Evolutionary conservation across 306 rosid genomes (phyloP), one percentile per base, ranked within the genome.

Genomic region (Cicer judaicum): DNA sequence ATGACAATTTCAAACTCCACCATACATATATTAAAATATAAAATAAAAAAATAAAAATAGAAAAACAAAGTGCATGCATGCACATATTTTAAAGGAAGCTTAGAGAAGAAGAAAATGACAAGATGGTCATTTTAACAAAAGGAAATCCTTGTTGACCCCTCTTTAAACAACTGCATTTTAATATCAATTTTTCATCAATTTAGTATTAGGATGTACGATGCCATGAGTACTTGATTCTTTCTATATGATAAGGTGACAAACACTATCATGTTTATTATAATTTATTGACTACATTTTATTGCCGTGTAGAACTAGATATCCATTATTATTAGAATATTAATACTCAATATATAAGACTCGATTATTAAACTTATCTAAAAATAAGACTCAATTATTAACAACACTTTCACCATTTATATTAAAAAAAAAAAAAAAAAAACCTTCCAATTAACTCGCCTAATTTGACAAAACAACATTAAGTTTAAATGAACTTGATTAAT

Each of bases 301-400:
- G 67, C 55, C 76, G 85, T 72, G 79, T 73, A n/a, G 68, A 50
- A 72, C 67, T 77, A 16, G 7, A 56, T 65, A 72, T 72, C 56
- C 21, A n/a, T 40, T 15, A 1, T 62, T 29, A 29, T 43, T 44
- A 48, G n/a, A 73, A 68, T 39, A 47, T 0, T 15, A 53, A 49
- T 6, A 15, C 10, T 47, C 34, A 41, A 64, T 64, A 14, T 38
- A 64, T 40, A 64, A 5, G 10, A 69, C 44, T 41, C 2, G 39
- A 49, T 11, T 65, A 29, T 67, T 73, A 24, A 24, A 24, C 34
- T 24, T 24, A 24, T 3, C 34, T 68, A 14, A 52, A 15, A 7
- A 41, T 29, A 40, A 62, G 50, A n/a, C 46, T 69, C 80, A 34
- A 71, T 81, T 52, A 76, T 76, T 63, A 44, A 21, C 73, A 59